A percentile compares a stretch with the other conserved stretches of the same genome.
Evolutionary conservation across 1,284 basidiomycete species (phyloP).

Genomic region (Rhodotorula sp.): DNA sequence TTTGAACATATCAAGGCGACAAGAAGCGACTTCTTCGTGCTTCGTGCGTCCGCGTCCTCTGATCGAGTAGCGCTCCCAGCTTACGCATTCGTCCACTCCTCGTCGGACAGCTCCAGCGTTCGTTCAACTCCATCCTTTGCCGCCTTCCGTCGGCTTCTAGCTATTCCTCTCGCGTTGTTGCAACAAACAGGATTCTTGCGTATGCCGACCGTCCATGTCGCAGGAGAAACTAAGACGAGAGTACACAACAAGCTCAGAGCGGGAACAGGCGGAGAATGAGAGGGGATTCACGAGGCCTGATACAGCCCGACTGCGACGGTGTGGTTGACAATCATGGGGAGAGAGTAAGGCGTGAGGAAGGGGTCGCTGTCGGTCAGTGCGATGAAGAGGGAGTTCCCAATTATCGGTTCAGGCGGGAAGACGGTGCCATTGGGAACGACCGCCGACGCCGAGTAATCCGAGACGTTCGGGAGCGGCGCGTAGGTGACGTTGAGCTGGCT

Average conservation of each 20-base stretch:
- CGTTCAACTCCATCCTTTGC: too few species aligned
- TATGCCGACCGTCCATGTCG: background rate
- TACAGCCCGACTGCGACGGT: slow-evolving; percentile 47
- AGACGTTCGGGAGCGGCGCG: slow-evolving; percentile 8
- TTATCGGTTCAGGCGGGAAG: slow-evolving; percentile 18
- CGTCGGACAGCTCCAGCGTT: too few species aligned
- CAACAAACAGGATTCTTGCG: background rate
- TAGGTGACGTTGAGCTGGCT: slow-evolving; percentile 65
- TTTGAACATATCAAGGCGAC: background rate
- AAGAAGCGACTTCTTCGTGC: too few species aligned
- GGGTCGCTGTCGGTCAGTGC: slow-evolving; percentile 57
- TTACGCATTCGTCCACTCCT: too few species aligned
- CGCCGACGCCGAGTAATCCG: slow-evolving; percentile 5
- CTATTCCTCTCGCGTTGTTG: background rate
- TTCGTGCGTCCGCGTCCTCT: too few species aligned
- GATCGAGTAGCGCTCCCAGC: too few species aligned
- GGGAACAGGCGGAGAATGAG: background rate
- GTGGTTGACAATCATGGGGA: slow-evolving; percentile 33
- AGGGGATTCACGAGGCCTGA: background rate
- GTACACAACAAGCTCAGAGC: too few species aligned
- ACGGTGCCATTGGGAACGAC: slow-evolving; percentile 51
- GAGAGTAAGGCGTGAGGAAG: slow-evolving; percentile 59
- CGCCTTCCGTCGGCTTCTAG: background rate
- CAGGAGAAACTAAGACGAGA: background rate
- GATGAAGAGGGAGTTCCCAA: slow-evolving; percentile 61